Conservation (phyloP, 192 early-diverging fungal species). For the Entrophospora sp. region DNA sequence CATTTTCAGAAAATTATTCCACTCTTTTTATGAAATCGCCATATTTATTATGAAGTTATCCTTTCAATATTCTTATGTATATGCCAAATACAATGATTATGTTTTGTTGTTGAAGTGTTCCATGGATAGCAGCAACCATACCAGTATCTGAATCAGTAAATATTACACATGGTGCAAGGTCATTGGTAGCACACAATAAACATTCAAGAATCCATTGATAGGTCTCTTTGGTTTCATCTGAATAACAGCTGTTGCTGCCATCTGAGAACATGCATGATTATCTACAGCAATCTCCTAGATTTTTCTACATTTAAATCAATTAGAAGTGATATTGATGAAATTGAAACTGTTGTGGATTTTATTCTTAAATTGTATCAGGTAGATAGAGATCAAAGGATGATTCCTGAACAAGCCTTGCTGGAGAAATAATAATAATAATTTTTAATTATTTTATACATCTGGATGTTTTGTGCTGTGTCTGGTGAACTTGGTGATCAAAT, state of each 20-base stretch:
- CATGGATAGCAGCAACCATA: neutral
- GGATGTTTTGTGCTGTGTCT: no score
- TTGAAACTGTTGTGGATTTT: no score
- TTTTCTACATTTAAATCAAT: no score
- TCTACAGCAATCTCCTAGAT: neutral
- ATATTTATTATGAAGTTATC: neutral
- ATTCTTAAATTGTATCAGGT: no score
- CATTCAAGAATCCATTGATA: neutral
- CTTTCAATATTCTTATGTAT: neutral
- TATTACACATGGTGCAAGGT: neutral
- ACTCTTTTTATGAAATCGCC: neutral
- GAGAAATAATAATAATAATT: no score
- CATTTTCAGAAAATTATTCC: constrained; percentile 1
- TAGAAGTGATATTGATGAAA: no score
- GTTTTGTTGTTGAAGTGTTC: neutral
- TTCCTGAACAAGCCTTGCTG: no score
- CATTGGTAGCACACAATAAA: neutral
- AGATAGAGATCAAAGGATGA: no score
- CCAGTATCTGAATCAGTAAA: neutral
- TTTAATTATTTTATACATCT: no score
- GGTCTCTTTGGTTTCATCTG: neutral
- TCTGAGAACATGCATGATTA: neutral
- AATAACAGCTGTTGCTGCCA: neutral
- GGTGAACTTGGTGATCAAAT: no score
- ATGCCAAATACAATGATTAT: neutral